Evolutionary conservation across 768 basidiomycete species (phyloP).

Genomic region (Roridomyces roridus): DNA sequence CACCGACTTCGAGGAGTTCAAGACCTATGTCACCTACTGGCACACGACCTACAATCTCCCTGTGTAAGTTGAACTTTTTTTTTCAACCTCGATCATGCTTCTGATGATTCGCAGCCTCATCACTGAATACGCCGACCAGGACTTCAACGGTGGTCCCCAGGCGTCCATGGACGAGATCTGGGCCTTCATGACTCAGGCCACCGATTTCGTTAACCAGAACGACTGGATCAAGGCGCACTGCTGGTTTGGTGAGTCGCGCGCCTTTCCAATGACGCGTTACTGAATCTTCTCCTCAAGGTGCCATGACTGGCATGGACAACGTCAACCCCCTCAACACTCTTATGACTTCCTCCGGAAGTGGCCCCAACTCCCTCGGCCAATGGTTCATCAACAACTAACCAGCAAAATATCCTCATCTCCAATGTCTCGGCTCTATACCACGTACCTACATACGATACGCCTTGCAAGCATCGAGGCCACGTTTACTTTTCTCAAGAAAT

Average conservation of each 20-base stretch:
- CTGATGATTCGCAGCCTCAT: not conserved
- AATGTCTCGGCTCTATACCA: constrained; percentile 18
- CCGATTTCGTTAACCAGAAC: constrained; percentile 52
- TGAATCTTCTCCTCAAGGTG: constrained; percentile 9
- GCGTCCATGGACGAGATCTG: constrained; percentile 47
- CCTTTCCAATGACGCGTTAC: not conserved
- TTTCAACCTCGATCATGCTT: constrained; percentile 33
- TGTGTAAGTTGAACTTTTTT: constrained; percentile 14
- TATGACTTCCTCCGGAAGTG: constrained; percentile 45
- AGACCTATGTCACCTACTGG: constrained; percentile 23
- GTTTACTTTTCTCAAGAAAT: not conserved
- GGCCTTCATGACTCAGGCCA: constrained; percentile 53
- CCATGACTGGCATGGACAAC: constrained; percentile 48
- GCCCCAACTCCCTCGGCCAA: constrained; percentile 52
- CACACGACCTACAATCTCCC: constrained; percentile 43
- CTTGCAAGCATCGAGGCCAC: constrained; percentile 7
- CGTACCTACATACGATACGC: not conserved
- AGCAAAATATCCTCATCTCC: not conserved
- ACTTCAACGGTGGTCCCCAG: constrained; percentile 58
- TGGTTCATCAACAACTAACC: constrained; percentile 26
- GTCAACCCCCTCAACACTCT: constrained; percentile 65
- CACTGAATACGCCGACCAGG: constrained; percentile 36
- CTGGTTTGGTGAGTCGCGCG: constrained; percentile 63
- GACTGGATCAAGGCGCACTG: constrained; percentile 50
- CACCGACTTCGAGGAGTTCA: constrained; percentile 40